Base-by-base conservation (phyloP, 2,329 filamentous ascomycete species). In the Monilinia fructicola region DNA sequence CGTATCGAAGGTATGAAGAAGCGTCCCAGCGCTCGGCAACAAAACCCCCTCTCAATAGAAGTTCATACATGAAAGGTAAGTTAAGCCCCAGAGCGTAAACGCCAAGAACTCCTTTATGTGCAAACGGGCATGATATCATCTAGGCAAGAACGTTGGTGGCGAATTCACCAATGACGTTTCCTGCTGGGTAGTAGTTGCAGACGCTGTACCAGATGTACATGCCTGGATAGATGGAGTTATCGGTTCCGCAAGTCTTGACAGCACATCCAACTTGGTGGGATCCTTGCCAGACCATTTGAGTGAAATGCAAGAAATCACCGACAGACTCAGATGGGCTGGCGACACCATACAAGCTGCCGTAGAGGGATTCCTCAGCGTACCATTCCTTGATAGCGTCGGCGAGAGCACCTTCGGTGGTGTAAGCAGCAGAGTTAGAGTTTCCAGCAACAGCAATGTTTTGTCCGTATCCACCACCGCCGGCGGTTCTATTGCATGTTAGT, bases 371-470 rank as follows among this genome's bases (percentile, higher is more conserved):
- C 79, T 97, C 92, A 74, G 95, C 92, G 85, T 97, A 97, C 92
- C 95, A 97, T 80, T 89, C 83, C 77, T 94, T 85, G 74, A 88
- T 88, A 72, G 90, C 87, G 70, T 84, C 82, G 64, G 87, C 86
- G 69, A 91, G 82, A 56, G 87, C 84, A 68, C 78, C 79, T n/a
- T 80, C 77, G 2, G 78, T 75, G 68, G 85, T 83, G 71, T 88
- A 82, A 68, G 78, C 71, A n/a, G 66, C 73, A 31, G 81, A 77
- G 56, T 80, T 78, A 38, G 78, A 77, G 59, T 78, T 78, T 58
- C 79, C 83, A 12, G 55, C 52, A n/a, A 66, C 56, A n/a, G 64
- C 94, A 67, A 98, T 89, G 84, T 98, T 99, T 81, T 99, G 95
- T 70, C 95, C 95, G 76, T 95, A 96, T 54, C 84, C 82, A 65